Evolutionary conservation across 805 yeast species (phyloP).

Genomic region (Saitoella complicata): DNA sequence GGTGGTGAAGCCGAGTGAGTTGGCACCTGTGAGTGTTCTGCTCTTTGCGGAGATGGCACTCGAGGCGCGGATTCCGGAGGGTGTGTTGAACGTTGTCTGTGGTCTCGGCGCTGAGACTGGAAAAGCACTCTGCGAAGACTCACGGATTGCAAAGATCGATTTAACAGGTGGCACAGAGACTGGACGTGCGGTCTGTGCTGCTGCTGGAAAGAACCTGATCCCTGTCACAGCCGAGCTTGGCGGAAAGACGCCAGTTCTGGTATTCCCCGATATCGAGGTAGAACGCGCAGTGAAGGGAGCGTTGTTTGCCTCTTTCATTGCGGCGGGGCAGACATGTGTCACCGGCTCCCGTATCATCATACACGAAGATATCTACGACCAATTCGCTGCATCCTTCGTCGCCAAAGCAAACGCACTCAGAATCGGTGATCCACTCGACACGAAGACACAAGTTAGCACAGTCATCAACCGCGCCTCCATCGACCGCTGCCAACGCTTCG

Average conservation of each 20-base stretch:
- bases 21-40: conserved; percentile 57
- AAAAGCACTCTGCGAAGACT: conserved; percentile 10
- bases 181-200: conserved; percentile 48
- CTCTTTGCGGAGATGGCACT: conserved; percentile 40
- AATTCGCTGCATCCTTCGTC: conserved; percentile 26
- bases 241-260: conserved; percentile 60
- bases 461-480: conserved; percentile 2
- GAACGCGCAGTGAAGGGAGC: conserved; percentile 38
- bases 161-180: conserved; percentile 56
- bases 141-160: conserved; percentile 45
- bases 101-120: conserved; percentile 40
- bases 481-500: neutral
- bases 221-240: conserved; percentile 62
- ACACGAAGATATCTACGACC: conserved; percentile 34
- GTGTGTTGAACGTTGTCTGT: conserved; percentile 53
- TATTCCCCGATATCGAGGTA: conserved; percentile 30
- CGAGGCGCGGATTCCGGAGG: conserved; percentile 62
- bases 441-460: conserved; percentile 6
- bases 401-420: conserved; percentile 28
- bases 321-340: conserved; percentile 65
- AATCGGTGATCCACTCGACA: conserved; percentile 40
- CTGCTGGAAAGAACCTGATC: conserved; percentile 54
- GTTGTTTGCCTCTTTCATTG: conserved; percentile 47
- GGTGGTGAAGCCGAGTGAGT: conserved; percentile 58
- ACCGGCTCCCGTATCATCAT: conserved; percentile 53